Base-by-base conservation (phyloP, 108 stramenopile species). In the Epithemia pelagica region DNA sequence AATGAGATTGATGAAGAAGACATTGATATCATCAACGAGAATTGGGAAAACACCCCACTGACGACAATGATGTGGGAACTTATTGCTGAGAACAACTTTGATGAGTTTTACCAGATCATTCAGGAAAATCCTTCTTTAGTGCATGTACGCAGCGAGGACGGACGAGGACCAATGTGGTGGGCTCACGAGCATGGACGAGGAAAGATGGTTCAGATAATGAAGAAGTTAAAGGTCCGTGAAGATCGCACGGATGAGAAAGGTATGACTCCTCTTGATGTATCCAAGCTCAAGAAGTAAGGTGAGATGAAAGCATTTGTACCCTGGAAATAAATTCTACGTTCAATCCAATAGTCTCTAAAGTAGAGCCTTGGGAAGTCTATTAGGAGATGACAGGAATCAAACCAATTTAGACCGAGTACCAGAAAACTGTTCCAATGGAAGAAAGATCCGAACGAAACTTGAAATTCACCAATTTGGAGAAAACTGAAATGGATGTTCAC, bases 111-210 rank as follows among this genome's bases (percentile, higher is more conserved):
- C 23, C 64, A 57, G 26, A 33, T 84, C 21, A 51, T 92, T 24
- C 29, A 70, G 20, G 60, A 70, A 31, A n/a, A 75, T 31, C 94
- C 94, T 32, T 61, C 63, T 19, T 33, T 74, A 30, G 82, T 80
- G 29, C 88, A 92, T 62, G 27, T 84, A 29, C 79, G 91, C 27
- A 83, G 81, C 64, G 64, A 52, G 2, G 81, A 87, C 62, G 82
- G 81, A 24, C 76, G 82, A 53, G 82, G 82, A 25, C 88, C 89
- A 0, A 87, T 92, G 86, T 95, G 79, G 76, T 95, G 94, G 94
- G 91, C 94, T 22, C 76, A 88, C 69, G 94, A 95, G 62, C 77
- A 80, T 72, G 82, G 83, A 55, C 75, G 79, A 28, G 61, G 65
- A 23, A 61, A 62, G 25, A 82, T 95, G 59, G 61, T 92, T 54